phyloP scores from a whole-genome alignment of 805 yeast genomes.

The Suhomyces vadensis region DNA sequence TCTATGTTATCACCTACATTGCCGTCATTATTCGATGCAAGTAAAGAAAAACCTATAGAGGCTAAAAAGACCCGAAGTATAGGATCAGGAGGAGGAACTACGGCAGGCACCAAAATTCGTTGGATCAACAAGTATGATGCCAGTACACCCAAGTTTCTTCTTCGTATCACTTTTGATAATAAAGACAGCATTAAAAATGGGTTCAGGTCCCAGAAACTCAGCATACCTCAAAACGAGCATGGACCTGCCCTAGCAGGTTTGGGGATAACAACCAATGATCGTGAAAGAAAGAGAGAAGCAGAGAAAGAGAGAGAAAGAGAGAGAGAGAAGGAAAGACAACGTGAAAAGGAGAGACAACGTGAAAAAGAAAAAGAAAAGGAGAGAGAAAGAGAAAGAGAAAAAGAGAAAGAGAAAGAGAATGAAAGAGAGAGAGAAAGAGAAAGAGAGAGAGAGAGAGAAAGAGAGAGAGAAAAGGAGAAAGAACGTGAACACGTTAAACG shows the following conservation, averaged over 20 bases:
- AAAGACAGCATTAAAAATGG: constrained; percentile 16
- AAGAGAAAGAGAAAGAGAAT: constrained; percentile 3
- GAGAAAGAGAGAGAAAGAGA: constrained; percentile 5
- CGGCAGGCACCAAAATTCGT: constrained; percentile 11
- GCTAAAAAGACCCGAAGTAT: too few relatives aligned
- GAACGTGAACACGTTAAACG: neutral
- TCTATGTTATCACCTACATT: constrained; percentile 36
- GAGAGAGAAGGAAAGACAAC: neutral
- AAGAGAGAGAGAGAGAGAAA: constrained; percentile 1
- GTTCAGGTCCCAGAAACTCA: constrained; percentile 2
- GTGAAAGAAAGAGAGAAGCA: neutral
- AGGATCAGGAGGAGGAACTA: too few relatives aligned
- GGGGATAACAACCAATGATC: constrained; percentile 10
- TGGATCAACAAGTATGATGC: constrained; percentile 34
- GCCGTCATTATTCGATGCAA: constrained; percentile 26
- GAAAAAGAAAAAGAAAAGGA: constrained; percentile 6
- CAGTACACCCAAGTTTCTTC: constrained; percentile 25
- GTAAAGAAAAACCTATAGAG: neutral
- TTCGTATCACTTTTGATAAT: constrained; percentile 25
- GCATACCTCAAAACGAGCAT: constrained; percentile 5
- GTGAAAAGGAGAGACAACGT: constrained; percentile 5
- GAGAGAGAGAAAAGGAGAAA: constrained; percentile 5
- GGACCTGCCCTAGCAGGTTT: constrained; percentile 12
- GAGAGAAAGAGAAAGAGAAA: neutral
- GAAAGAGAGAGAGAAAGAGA: constrained; percentile 7